Percentiles rank a stretch among this genome's conserved stretches.
Conservation (phyloP, 768 basidiomycete species). For the Gautieria morchelliformis region DNA sequence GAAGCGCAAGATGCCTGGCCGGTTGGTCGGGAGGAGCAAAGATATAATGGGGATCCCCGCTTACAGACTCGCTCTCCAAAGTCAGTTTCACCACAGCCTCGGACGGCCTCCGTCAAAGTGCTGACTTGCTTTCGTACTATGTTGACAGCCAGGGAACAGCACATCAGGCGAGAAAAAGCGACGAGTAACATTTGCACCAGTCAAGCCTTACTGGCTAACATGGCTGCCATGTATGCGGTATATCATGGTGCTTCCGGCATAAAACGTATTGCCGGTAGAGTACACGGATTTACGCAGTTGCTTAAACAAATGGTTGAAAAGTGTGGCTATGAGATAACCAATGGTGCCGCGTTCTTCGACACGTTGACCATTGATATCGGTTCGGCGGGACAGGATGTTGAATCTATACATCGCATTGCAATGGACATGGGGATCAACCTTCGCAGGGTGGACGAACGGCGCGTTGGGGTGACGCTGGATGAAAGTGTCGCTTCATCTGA, state of each 20-base stretch:
- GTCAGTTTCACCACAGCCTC: conserved; percentile 37
- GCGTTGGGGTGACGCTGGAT: conserved; percentile 85
- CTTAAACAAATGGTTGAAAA: conserved; percentile 56
- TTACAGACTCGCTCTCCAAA: conserved; percentile 90
- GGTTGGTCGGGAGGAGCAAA: conserved; percentile 83
- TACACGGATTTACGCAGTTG: conserved; percentile 80
- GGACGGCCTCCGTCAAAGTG: neutral
- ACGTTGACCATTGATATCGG: conserved; percentile 76
- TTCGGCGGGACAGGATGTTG: conserved; percentile 41
- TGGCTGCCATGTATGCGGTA: conserved; percentile 98
- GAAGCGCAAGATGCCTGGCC: conserved; percentile 98
- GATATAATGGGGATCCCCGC: conserved; percentile 80
- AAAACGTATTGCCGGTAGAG: conserved; percentile 74
- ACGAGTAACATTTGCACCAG: conserved; percentile 98
- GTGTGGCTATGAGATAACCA: conserved; percentile 66
- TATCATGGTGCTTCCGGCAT: conserved; percentile 92
- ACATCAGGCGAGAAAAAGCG: conserved; percentile 95
- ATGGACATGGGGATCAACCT: conserved; percentile 68
- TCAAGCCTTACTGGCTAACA: conserved; percentile 95
- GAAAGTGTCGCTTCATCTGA: conserved; percentile 78
- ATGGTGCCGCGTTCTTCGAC: conserved; percentile 75
- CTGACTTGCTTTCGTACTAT: neutral
- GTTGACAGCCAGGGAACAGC: conserved; percentile 78
- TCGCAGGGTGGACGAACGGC: conserved; percentile 60
- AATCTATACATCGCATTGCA: conserved; percentile 62